Evolutionary conservation across 2,329 filamentous ascomycete genomes (phyloP).

Genomic region (Tolypocladium endophyticum): DNA sequence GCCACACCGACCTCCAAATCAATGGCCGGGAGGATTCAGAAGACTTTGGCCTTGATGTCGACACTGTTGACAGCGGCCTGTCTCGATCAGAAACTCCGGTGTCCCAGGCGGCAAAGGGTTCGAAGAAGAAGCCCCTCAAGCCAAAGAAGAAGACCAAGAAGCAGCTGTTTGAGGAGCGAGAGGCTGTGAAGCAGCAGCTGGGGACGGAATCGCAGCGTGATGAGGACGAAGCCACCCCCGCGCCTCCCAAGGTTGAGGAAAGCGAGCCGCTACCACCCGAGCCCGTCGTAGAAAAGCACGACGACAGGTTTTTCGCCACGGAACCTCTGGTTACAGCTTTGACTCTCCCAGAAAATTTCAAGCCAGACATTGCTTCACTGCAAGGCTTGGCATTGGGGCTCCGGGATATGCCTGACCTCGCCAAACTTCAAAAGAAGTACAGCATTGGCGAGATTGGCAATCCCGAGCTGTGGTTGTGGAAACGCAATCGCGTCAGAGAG

Average conservation of each 20-base stretch:
- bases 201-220: conserved; percentile 29
- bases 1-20: conserved; percentile 39
- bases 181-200: conserved; percentile 47
- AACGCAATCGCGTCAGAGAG: conserved; percentile 42
- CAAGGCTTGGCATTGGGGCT: conserved; percentile 29
- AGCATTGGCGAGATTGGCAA: conserved; percentile 32
- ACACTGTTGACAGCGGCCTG: conserved; percentile 26
- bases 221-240: conserved; percentile 30
- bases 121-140: conserved; percentile 47
- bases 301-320: conserved; percentile 40
- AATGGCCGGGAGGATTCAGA: conserved; percentile 36
- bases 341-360: conserved; percentile 31
- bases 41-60: conserved; percentile 38
- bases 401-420: conserved; percentile 37
- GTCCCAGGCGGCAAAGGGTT: conserved; percentile 29
- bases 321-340: conserved; percentile 33
- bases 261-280: conserved; percentile 15
- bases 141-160: conserved; percentile 71
- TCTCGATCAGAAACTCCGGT: conserved; percentile 37
- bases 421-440: conserved; percentile 38
- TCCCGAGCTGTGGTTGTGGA: conserved; percentile 47
- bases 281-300: conserved; percentile 37
- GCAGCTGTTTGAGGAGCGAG: conserved; percentile 58
- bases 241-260: conserved; percentile 17
- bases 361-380: conserved; percentile 34